Evolutionary conservation across 169 alveolate genomes (phyloP), one percentile per base, ranked within the genome.

Genomic region (Plasmodium coatneyi): DNA sequence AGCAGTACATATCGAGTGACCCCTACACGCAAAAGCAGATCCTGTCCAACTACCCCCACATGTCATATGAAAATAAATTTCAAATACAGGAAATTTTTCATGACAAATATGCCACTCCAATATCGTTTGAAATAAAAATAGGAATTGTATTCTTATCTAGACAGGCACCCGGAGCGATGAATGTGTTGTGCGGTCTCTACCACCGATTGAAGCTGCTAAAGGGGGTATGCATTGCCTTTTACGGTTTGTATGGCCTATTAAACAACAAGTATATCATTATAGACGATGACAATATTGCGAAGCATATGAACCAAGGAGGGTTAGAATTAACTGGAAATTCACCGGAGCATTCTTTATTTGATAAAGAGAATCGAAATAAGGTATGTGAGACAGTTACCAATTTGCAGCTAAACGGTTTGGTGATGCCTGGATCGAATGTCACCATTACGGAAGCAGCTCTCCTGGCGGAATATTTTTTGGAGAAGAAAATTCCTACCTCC

Each of bases 101-200:
- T 39, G 92, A 96, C 41, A 87, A 95, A 46, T 83, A 84, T 70
- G 93, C 91, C 52, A 54, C 83, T 0, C 93, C 95, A 2, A 72
- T 84, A 22, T 66, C 92, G 3, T 90, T 83, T 82, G 93, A 84
- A 71, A 78, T 93, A 80, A 95, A 95, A 80, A 97, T 98, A n/a
- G 99, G 99, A 39, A 98, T 98, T 43, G 98, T 98, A 14, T 96
- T 98, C 54, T 90, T 98, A 93, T 99, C 99, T 3, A 97, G 99
- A 89, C 99, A 98, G 84, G 98, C 99, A 12, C 99, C 99, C 2
- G 99, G 99, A 49, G 98, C 98, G n/a, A 96, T 98, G 96, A 98
- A 99, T 93, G 99, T 99, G 19, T 96, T 99, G 71, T 97, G 99
- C 97, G 99, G 99, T 5, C 87, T 99, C 36, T 97, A 96, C 83